phyloP scores from a whole-genome alignment of 75 land plant genomes.

The Pinus albicaulis region DNA sequence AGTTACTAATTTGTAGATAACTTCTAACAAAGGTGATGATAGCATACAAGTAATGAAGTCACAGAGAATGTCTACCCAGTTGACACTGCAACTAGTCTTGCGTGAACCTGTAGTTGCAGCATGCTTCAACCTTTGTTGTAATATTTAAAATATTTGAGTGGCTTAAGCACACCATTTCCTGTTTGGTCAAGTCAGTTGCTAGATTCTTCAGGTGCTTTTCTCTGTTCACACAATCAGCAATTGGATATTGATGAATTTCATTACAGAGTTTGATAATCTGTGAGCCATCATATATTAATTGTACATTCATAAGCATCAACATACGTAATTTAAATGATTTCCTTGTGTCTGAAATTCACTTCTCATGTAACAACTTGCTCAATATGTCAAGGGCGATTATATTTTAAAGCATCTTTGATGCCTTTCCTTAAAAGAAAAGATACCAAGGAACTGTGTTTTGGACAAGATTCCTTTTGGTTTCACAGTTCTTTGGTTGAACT shows the following conservation, averaged over 20 bases:
- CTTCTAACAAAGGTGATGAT: neutral
- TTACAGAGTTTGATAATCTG: neutral
- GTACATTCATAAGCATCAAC: neutral
- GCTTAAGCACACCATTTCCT: neutral
- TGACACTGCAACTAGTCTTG: neutral
- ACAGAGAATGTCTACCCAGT: neutral
- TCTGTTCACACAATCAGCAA: neutral
- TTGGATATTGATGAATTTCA: neutral
- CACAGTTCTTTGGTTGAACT: neutral
- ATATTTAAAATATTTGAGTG: conserved; percentile 3
- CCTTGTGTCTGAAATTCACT: neutral
- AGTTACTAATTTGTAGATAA: neutral
- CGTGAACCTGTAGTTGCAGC: neutral
- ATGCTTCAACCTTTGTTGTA: conserved; percentile 8
- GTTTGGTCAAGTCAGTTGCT: neutral
- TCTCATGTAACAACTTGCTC: neutral
- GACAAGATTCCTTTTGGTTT: neutral
- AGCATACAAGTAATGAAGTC: neutral
- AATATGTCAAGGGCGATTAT: neutral
- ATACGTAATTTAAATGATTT: neutral
- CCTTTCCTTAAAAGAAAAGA: neutral
- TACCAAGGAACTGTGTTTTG: neutral
- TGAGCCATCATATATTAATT: neutral
- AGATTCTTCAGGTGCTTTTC: neutral
- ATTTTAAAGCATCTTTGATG: neutral